Evolutionary conservation across 2,329 filamentous ascomycete genomes (phyloP).

Genomic region (Colletotrichum cereale): DNA sequence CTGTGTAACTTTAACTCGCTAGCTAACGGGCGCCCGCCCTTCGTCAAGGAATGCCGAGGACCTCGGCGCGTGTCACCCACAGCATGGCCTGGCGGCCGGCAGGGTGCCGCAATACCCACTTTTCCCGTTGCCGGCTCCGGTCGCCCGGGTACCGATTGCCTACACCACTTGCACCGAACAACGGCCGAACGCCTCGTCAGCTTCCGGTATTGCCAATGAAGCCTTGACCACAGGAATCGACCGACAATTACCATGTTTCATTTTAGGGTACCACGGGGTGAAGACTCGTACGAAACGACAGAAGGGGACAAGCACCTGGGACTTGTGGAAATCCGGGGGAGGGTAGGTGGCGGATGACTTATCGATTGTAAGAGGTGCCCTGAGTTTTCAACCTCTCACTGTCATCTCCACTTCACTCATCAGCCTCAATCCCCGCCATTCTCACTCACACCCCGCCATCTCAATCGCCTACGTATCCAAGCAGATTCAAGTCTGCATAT

Average conservation of each 20-base stretch:
- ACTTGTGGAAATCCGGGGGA: background rate
- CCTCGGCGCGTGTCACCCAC: background rate
- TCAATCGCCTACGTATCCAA: background rate
- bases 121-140: background rate
- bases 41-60: background rate
- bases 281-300: background rate
- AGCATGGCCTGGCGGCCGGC: background rate
- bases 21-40: background rate
- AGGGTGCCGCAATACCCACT: background rate
- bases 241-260: background rate
- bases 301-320: background rate
- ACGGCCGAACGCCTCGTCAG: background rate
- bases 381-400: background rate
- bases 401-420: background rate
- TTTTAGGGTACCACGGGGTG: background rate
- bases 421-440: background rate
- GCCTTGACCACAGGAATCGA: background rate
- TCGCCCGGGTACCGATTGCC: background rate
- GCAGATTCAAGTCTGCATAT: background rate
- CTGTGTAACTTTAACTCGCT: background rate
- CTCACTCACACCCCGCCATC: background rate
- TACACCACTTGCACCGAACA: background rate
- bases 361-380: background rate
- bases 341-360: background rate
- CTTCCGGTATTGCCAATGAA: background rate